Conservation (phyloP, 805 yeast species). For the Suhomyces prunicola region DNA sequence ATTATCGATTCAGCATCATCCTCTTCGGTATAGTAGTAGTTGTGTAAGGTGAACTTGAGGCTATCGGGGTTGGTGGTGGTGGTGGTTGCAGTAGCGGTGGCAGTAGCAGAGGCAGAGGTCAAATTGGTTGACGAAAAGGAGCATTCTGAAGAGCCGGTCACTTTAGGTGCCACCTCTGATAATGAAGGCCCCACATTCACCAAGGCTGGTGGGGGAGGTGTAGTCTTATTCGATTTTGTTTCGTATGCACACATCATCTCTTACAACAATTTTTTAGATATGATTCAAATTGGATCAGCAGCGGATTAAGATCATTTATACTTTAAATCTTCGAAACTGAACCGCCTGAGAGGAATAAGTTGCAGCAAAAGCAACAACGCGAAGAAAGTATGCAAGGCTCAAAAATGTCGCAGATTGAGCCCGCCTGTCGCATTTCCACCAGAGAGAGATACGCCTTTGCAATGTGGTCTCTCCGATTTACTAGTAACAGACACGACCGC, state of each 20-base stretch:
- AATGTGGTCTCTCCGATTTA: background rate
- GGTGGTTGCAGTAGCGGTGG: background rate
- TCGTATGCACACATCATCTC: background rate
- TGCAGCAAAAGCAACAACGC: constrained; percentile 2
- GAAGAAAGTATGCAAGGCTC: background rate
- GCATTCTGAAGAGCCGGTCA: background rate
- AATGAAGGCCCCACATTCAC: background rate
- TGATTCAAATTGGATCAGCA: background rate
- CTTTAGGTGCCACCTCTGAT: background rate
- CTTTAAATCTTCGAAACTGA: background rate
- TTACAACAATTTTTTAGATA: background rate
- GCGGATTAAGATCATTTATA: background rate
- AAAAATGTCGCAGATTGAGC: background rate
- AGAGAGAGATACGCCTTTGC: background rate
- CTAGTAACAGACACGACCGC: background rate
- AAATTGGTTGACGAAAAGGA: background rate
- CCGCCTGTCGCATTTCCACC: background rate
- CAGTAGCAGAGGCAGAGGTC: background rate
- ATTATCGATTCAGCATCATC: constrained; percentile 9
- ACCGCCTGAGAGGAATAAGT: background rate
- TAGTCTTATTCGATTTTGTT: background rate
- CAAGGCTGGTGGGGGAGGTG: background rate
- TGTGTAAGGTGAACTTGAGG: constrained; percentile 3
- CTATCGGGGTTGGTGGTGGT: constrained; percentile 1
- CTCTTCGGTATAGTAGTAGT: constrained; percentile 6